Base-by-base conservation (phyloP, 768 basidiomycete species). In the Collybia mongolica region DNA sequence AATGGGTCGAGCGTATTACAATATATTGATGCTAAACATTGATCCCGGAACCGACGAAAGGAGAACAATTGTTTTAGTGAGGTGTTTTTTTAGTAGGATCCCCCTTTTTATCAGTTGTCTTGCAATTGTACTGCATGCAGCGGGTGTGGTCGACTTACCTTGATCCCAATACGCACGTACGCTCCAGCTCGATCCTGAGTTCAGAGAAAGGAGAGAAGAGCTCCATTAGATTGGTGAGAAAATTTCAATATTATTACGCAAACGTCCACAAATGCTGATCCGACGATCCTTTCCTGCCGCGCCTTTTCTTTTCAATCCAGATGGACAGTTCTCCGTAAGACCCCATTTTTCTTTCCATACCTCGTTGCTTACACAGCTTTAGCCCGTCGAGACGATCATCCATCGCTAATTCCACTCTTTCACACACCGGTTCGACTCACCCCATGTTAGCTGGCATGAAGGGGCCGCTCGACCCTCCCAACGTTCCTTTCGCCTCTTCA, bases 311-410 rank as follows among this genome's bases (percentile, higher is more conserved):
- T 35, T 22, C 20, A 26, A 35, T 32, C 26, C 54, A 60, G 51
- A 60, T 58, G 56, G 54, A 58, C 51, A 52, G 43, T 46, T 48
- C 54, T 36, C 48, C 46, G 56, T 60, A 39, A 55, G 59, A 38
- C 52, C 37, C 38, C 41, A 32, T 36, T 38, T n/a, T 52, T 41
- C 28, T 8, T 37, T 50, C 48, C 52, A n/a, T 44, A 14, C 48
- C 38, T 4, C 43, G 38, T 38, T 17, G 3, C 43, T 37, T 36
- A 38, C 20, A 3, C n/a, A 36, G 19, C 22, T 23, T 18, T 48
- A 62, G 60, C 20, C 48, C 39, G 29, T 60, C 54, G 23, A 60
- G 60, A 38, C 53, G 51, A n/a, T 58, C 58, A 35, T 57, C 56
- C 29, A n/a, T 57, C 38, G 53, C 60, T n/a, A 41, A 56, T 29